Evolutionary conservation across 1,139 yeast species (phyloP).

Genomic region (Protomyces inundatus): DNA sequence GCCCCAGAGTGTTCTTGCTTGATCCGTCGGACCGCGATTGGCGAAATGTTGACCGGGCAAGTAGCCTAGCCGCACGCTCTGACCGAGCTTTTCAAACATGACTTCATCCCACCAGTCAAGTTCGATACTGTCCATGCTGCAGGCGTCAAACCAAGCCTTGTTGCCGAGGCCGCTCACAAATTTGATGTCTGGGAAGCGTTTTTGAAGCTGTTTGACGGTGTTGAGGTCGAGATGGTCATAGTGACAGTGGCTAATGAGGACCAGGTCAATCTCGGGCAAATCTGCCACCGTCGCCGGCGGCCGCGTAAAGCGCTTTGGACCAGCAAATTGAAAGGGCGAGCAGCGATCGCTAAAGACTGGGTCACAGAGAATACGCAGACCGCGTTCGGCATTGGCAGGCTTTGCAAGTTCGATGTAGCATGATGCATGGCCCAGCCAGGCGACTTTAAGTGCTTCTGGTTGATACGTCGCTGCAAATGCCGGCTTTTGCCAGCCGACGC

Average conservation of each 20-base stretch:
- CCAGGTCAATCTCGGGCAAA: slow-evolving; percentile 60
- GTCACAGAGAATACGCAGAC: slow-evolving; percentile 29
- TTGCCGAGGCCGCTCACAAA: slow-evolving; percentile 71
- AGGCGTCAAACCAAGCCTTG: slow-evolving; percentile 51
- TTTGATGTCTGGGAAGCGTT: slow-evolving; percentile 22
- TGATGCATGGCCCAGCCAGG: slow-evolving; percentile 33
- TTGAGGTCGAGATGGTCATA: slow-evolving; percentile 31
- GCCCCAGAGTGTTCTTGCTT: slow-evolving; percentile 71
- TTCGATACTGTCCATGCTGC: slow-evolving; percentile 59
- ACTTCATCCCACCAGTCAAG: slow-evolving; percentile 89
- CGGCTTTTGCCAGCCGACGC: slow-evolving; percentile 13
- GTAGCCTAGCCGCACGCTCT: slow-evolving; percentile 24
- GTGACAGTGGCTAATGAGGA: slow-evolving; percentile 85
- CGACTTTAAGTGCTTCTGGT: slow-evolving; percentile 17
- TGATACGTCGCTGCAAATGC: neutral
- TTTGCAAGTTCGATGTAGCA: slow-evolving; percentile 27
- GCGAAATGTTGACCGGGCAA: slow-evolving; percentile 98
- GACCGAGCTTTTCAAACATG: neutral
- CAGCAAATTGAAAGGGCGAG: slow-evolving; percentile 48
- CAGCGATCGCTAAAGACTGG: slow-evolving; percentile 30
- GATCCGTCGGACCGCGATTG: slow-evolving; percentile 69
- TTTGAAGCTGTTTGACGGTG: slow-evolving; percentile 23
- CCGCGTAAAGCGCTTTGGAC: slow-evolving; percentile 74
- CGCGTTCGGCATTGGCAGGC: slow-evolving; percentile 17
- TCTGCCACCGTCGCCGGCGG: slow-evolving; percentile 62